Base-by-base conservation (phyloP, 164 flowering plant genomes). In the Santalum album region DNA sequence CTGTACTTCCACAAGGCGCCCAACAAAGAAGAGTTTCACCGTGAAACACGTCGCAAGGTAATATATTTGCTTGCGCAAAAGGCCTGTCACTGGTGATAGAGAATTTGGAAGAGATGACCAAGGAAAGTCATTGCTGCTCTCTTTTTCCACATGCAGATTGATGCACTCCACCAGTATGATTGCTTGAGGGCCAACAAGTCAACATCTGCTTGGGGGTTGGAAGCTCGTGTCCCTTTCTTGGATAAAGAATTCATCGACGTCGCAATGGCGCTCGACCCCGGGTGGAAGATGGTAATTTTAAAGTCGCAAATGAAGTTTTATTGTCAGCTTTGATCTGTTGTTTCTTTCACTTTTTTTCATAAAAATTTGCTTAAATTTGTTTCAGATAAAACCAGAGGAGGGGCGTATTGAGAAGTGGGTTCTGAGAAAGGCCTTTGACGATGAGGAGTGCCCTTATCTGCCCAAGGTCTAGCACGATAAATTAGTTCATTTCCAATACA, bases 1-100 rank as follows among this genome's bases (percentile, higher is more conserved):
- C 53, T 90, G 64, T 90, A 90, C 66, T 90, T 90, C 65, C 98
- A 90, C 77, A 90, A 88, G 83, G 98, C 98, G 14, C 98, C 98
- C 6, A 84, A 84, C 77, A 91, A 88, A 72, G 90, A 91, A 69
- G 95, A 84, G 69, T 78, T 91, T 53, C 98, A 91, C 57, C 80
- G 60, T 0, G 98, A 91, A 70, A 88, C 90, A 29, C 87, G 98
- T 56, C 88, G 56, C 18, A 90, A 90, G 90, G 97, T 90, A 66
- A 51, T 23, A 12, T n/a, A n/a, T n/a, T n/a, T n/a, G n/a, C n/a
- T n/a, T n/a, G n/a, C n/a, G n/a, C n/a, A n/a, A n/a, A n/a, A n/a
- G n/a, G n/a, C n/a, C n/a, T n/a, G n/a, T n/a, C n/a, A n/a, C n/a
- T n/a, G n/a, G n/a, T n/a, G n/a, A n/a, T n/a, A n/a, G n/a, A n/a